These are phyloP conservation scores for Penicillium rolfsii DNA, from an alignment of 2,329 filamentous ascomycete species.

Conservation along the genomic window DNA sequence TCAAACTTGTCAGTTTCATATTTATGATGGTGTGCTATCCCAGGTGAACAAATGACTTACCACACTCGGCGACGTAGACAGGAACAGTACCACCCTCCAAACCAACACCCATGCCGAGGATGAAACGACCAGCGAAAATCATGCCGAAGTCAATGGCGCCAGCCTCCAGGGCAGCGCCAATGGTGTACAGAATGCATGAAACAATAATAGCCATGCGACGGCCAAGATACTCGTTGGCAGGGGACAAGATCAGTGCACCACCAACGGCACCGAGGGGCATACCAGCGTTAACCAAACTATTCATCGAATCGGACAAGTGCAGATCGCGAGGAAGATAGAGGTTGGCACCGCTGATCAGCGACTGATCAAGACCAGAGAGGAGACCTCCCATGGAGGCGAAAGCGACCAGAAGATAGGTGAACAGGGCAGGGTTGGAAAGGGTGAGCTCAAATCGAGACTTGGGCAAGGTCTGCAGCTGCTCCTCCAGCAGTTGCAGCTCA, in stretches of 20 bases:
- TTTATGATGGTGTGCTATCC: neutral
- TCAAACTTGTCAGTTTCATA: conserved; percentile 39
- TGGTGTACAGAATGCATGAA: conserved; percentile 69
- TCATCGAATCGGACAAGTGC: conserved; percentile 58
- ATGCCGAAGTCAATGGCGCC: conserved; percentile 70
- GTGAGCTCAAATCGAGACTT: conserved; percentile 49
- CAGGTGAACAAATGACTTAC: conserved; percentile 26
- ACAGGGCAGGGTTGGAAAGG: conserved; percentile 65
- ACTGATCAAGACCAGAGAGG: conserved; percentile 73
- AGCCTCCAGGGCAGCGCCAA: conserved; percentile 70
- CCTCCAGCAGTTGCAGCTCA: conserved; percentile 36
- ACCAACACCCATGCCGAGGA: conserved; percentile 72
- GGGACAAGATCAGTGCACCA: conserved; percentile 68
- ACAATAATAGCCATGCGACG: conserved; percentile 71
- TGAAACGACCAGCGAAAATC: conserved; percentile 69
- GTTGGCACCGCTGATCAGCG: conserved; percentile 68
- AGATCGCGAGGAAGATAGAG: conserved; percentile 66
- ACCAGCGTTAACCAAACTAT: conserved; percentile 68
- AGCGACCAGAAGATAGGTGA: conserved; percentile 69
- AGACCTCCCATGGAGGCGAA: conserved; percentile 78
- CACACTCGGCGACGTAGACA: conserved; percentile 70
- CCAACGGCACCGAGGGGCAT: conserved; percentile 74
- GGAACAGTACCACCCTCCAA: conserved; percentile 75
- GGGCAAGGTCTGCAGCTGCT: conserved; percentile 27
- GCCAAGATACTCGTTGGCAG: conserved; percentile 69